These are phyloP conservation scores for Tricholoma furcatifolium DNA, from an alignment of 768 basidiomycete species.

Conservation along the genomic window DNA sequence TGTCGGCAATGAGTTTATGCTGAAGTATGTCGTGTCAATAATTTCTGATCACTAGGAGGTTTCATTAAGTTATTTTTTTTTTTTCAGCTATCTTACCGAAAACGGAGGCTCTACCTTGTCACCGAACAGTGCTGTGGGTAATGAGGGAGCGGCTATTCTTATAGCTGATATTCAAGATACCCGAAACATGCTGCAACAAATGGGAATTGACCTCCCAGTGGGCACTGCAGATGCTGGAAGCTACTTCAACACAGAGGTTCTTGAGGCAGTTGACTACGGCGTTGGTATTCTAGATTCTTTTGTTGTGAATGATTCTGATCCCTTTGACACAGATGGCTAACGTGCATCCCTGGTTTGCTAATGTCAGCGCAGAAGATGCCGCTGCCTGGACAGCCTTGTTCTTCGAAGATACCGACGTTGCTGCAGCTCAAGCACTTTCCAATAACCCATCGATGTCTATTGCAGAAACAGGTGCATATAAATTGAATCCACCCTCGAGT, in stretches of 20 bases:
- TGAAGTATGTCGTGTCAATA: constrained; percentile 51
- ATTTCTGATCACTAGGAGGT: neutral
- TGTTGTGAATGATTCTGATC: neutral
- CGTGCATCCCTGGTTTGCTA: constrained; percentile 95
- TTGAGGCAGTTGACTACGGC: constrained; percentile 66
- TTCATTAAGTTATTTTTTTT: too few species aligned
- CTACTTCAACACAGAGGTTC: constrained; percentile 73
- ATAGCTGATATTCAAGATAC: constrained; percentile 69
- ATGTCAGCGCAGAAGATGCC: constrained; percentile 60
- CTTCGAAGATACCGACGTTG: constrained; percentile 69
- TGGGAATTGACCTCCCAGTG: constrained; percentile 64
- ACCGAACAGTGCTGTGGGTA: constrained; percentile 59
- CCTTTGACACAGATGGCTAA: constrained; percentile 67
- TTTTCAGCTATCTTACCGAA: constrained; percentile 53
- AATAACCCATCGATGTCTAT: constrained; percentile 86
- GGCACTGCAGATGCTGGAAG: constrained; percentile 86
- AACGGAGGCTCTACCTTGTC: constrained; percentile 41
- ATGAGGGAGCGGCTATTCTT: constrained; percentile 61
- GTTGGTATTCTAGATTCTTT: constrained; percentile 33
- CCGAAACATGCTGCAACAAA: constrained; percentile 44
- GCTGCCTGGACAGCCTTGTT: constrained; percentile 83
- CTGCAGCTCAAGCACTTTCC: constrained; percentile 47
- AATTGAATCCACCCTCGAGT: neutral
- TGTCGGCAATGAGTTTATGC: constrained; percentile 91
- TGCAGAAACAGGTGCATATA: constrained; percentile 76